Conservation (phyloP, 345 rosid genomes). For the Gossypium longicalyx region DNA sequence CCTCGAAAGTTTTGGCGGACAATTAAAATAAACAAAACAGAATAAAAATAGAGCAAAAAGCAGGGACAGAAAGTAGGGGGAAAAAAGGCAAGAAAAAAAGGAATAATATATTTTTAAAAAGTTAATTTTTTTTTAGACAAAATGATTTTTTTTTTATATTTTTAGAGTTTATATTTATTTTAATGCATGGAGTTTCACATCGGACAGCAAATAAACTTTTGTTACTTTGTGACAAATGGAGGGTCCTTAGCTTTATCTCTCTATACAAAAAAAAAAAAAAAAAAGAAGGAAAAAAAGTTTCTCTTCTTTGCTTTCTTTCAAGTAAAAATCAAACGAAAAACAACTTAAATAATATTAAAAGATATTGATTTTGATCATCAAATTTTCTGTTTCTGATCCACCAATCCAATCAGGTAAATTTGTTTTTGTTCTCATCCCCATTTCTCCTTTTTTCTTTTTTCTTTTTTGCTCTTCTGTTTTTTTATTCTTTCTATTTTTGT, state of each 20-base stretch:
- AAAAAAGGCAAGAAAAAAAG: not conserved
- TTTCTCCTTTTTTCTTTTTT: not conserved
- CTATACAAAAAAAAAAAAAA: not conserved
- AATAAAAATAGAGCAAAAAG: not conserved
- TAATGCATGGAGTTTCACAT: slow-evolving; percentile 52
- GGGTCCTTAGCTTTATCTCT: slow-evolving; percentile 40
- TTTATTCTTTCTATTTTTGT: not conserved
- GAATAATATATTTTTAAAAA: too few relatives aligned
- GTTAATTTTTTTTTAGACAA: not conserved
- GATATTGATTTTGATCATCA: slow-evolving; percentile 14
- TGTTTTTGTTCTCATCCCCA: not conserved
- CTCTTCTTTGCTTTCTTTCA: not conserved
- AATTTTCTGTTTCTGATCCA: slow-evolving; percentile 19
- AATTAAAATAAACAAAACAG: not conserved
- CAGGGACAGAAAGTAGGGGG: not conserved
- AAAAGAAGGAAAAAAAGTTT: not conserved
- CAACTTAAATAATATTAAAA: not conserved
- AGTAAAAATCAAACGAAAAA: not conserved
- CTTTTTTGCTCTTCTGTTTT: not conserved
- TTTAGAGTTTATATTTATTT: slow-evolving; percentile 23
- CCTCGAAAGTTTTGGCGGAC: not conserved
- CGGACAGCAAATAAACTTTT: slow-evolving; percentile 38
- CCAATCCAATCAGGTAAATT: slow-evolving; percentile 16
- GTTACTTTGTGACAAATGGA: slow-evolving; percentile 44
- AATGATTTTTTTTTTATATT: slow-evolving; percentile 7